Evolutionary conservation across 768 basidiomycete genomes (phyloP).

Genomic region (Tephrocybe sp.): DNA sequence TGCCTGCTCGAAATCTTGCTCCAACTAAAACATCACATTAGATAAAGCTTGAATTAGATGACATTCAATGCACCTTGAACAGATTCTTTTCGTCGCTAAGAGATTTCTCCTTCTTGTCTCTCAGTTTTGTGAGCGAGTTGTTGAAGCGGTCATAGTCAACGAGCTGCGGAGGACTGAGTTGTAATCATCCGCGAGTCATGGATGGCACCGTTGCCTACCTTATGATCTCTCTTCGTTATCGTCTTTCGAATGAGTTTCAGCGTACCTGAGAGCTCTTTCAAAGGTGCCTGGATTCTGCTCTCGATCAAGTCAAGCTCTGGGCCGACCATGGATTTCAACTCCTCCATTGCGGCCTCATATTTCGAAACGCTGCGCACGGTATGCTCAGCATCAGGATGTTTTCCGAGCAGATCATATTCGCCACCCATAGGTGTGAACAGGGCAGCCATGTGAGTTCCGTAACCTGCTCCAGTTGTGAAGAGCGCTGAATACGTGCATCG

Average conservation of each 20-base stretch:
- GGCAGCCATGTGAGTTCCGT: constrained; percentile 60
- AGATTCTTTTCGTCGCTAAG: constrained; percentile 95
- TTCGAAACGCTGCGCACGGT: constrained; percentile 77
- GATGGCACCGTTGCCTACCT: too few relatives aligned
- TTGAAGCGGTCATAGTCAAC: constrained; percentile 96
- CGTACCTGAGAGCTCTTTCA: constrained; percentile 85
- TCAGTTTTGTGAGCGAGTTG: constrained; percentile 90
- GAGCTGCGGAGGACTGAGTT: constrained; percentile 44
- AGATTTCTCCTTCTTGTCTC: constrained; percentile 98
- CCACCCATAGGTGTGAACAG: constrained; percentile 67
- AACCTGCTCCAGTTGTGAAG: constrained; percentile 64
- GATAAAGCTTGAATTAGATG: constrained; percentile 9
- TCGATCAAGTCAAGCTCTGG: constrained; percentile 97
- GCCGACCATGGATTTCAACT: constrained; percentile 71
- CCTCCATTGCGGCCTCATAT: constrained; percentile 77
- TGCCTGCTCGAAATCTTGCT: constrained; percentile 94
- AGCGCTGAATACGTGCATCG: constrained; percentile 43
- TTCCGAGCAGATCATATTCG: constrained; percentile 79
- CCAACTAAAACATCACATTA: constrained; percentile 54
- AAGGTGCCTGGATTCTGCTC: constrained; percentile 78
- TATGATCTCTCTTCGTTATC: constrained; percentile 96
- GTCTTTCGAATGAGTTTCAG: constrained; percentile 91
- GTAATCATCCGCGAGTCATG: too few relatives aligned
- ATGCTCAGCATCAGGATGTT: constrained; percentile 73
- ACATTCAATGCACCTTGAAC: constrained; percentile 73